Evolutionary conservation across 805 yeast species (phyloP).

Genomic region (Saccharomycopsis microspora): DNA sequence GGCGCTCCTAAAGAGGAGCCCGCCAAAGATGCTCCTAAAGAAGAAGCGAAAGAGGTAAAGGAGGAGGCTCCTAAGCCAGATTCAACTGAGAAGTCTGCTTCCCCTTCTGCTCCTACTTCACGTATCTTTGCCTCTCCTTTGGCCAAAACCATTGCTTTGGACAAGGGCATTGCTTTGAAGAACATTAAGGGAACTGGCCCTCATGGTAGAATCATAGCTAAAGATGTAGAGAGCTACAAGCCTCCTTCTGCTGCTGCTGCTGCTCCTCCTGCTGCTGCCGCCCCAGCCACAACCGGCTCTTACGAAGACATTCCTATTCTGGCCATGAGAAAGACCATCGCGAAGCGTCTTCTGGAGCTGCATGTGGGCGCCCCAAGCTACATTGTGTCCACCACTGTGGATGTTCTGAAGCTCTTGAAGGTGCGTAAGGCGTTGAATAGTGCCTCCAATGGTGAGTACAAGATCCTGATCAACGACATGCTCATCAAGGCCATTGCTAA

Average conservation of each 20-base stretch:
- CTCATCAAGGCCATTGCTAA: conserved; percentile 88
- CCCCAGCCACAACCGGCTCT: conserved; percentile 41
- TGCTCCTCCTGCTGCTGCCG: conserved; percentile 33
- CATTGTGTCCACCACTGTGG: conserved; percentile 77
- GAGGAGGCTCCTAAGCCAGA: conserved; percentile 21
- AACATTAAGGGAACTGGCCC: conserved; percentile 90
- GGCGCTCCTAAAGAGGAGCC: conserved; percentile 19
- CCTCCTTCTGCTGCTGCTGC: conserved; percentile 27
- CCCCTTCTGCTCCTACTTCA: conserved; percentile 32
- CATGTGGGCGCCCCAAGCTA: conserved; percentile 84
- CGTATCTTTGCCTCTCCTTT: conserved; percentile 91
- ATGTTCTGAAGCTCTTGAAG: conserved; percentile 84
- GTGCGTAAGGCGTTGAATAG: conserved; percentile 85
- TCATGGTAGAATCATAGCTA: conserved; percentile 83
- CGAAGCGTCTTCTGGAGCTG: conserved; percentile 76
- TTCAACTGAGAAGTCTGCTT: conserved; percentile 24
- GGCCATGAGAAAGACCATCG: conserved; percentile 89
- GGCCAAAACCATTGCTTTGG: conserved; percentile 88
- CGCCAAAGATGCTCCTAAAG: conserved; percentile 21
- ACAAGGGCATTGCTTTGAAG: conserved; percentile 80
- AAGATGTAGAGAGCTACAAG: conserved; percentile 67
- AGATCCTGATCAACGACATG: conserved; percentile 87
- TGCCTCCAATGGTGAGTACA: conserved; percentile 75
- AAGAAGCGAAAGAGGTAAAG: conserved; percentile 20
- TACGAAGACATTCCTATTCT: conserved; percentile 81